A percentile compares a stretch with the other conserved stretches of the same genome.
Evolutionary conservation across 1,284 basidiomycete species (phyloP).

Genomic region (Uromyces viciae-fabae): DNA sequence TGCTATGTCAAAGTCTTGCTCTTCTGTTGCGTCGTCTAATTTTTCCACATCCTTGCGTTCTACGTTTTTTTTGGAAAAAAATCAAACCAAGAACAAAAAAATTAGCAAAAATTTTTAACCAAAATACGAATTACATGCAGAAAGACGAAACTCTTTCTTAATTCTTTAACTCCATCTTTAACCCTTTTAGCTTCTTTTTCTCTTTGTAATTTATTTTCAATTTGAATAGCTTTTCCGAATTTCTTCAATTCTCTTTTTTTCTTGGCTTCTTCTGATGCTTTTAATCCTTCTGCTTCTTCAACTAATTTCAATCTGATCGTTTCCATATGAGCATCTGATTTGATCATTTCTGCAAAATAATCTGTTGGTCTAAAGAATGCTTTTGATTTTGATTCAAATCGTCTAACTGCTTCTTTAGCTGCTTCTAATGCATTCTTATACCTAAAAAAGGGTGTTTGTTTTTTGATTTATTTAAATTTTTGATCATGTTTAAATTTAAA

Average conservation of each 20-base stretch:
- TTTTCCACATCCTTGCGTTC: slow-evolving; percentile 43
- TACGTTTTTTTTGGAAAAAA: slow-evolving; percentile 8
- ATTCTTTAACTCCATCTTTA: slow-evolving; percentile 42
- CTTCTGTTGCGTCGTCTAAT: slow-evolving; percentile 12
- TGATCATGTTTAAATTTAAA: background rate
- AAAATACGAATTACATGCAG: background rate
- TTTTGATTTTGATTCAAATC: slow-evolving; percentile 66
- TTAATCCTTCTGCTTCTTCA: slow-evolving; percentile 62
- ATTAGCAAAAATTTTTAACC: background rate
- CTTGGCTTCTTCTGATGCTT: slow-evolving; percentile 40
- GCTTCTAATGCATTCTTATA: slow-evolving; percentile 91
- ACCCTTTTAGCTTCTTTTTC: slow-evolving; percentile 40
- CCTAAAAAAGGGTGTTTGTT: slow-evolving; percentile 57
- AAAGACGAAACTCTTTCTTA: slow-evolving; percentile 37
- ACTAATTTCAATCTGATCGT: slow-evolving; percentile 84
- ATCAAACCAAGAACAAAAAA: background rate
- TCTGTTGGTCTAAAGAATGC: slow-evolving; percentile 84
- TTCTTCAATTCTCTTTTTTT: slow-evolving; percentile 42
- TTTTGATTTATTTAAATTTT: background rate
- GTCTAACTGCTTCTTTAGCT: slow-evolving; percentile 69
- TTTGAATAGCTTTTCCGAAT: slow-evolving; percentile 44
- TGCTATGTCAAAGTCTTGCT: slow-evolving; percentile 40
- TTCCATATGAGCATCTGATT: slow-evolving; percentile 96
- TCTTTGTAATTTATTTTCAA: slow-evolving; percentile 35
- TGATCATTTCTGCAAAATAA: slow-evolving; percentile 99